Evolutionary conservation across 202 grass and related monocot species (phyloP).

Genomic region (Zoysia matrella): DNA sequence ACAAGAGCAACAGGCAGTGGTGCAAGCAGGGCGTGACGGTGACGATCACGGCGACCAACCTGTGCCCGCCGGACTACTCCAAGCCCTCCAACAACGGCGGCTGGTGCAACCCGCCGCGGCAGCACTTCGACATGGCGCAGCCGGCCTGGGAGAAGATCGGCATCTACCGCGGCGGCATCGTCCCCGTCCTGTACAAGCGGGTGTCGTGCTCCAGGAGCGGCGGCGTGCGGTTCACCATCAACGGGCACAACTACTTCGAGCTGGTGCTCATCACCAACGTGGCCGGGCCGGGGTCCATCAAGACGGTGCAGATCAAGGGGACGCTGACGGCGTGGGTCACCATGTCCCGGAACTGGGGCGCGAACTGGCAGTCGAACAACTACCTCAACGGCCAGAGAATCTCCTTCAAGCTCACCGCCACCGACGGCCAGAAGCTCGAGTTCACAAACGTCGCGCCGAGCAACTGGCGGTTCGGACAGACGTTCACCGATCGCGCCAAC

Average conservation of each 20-base stretch:
- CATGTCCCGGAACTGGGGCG: constrained; percentile 88
- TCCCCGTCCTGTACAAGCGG: constrained; percentile 63
- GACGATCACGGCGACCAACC: constrained; percentile 90
- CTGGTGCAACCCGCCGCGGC: constrained; percentile 96
- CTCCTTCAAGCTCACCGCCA: constrained; percentile 72
- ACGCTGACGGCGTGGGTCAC: constrained; percentile 53
- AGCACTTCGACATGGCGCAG: constrained; percentile 94
- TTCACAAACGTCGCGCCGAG: constrained; percentile 43
- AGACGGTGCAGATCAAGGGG: constrained; percentile 61
- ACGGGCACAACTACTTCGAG: constrained; percentile 81
- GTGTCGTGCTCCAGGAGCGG: constrained; percentile 69
- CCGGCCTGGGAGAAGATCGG: constrained; percentile 87
- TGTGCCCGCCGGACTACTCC: constrained; percentile 73
- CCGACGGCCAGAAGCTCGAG: constrained; percentile 37
- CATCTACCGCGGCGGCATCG: constrained; percentile 62
- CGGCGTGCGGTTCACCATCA: constrained; percentile 83
- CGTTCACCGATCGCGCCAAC: constrained; percentile 65
- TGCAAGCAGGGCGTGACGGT: constrained; percentile 56
- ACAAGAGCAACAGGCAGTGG: constrained; percentile 19
- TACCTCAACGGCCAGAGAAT: constrained; percentile 62
- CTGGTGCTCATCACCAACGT: constrained; percentile 86
- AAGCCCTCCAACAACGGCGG: constrained; percentile 64
- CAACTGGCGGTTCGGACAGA: constrained; percentile 81
- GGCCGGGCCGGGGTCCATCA: constrained; percentile 61
- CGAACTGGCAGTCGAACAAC: constrained; percentile 69